Base-by-base conservation (phyloP, 768 basidiomycete species). In the Gymnopilus junonius region DNA sequence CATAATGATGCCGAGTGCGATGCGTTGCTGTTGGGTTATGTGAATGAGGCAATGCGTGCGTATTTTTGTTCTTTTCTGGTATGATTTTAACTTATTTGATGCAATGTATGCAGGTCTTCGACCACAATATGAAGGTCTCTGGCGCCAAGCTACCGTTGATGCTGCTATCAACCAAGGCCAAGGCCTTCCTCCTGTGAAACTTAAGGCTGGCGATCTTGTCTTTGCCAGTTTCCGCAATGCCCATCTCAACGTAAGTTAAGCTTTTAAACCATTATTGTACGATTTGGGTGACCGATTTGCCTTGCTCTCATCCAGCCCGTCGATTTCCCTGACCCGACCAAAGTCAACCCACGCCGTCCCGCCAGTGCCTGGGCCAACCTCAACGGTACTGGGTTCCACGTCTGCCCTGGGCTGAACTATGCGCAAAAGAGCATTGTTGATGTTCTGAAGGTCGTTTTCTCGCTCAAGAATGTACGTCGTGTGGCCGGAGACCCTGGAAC, bases 1-100 rank as follows among this genome's bases (percentile, higher is more conserved):
- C 69, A 70, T 34, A 70, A 70, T 6, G 78, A 79, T 61, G 50
- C 67, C 3, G 64, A 73, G 31, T 77, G 78, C 55, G 69, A 67
- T 6, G 74, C 79, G 37, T 59, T 80, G 23, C 68, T 86, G 7
- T 73, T 70, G 8, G 85, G 84, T 20, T 87, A 86, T 66, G 79
- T 83, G 14, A 71, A 79, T 25, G 85, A 87, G 67, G 85, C 80
- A 0, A 80, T 85, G 79, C 74, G 85, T 82, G 51, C 40, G 80
- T 77, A 14, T 34, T n/a, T n/a, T n/a, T n/a, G n/a, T n/a, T n/a
- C n/a, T n/a, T n/a, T n/a, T n/a, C n/a, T n/a, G n/a, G n/a, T n/a
- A n/a, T n/a, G n/a, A n/a, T n/a, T n/a, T n/a, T n/a, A n/a, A n/a
- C n/a, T n/a, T n/a, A n/a, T n/a, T n/a, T n/a, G n/a, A n/a, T n/a